Evolutionary conservation across 1,284 basidiomycete genomes (phyloP).

Genomic region (Moesziomyces sp.): DNA sequence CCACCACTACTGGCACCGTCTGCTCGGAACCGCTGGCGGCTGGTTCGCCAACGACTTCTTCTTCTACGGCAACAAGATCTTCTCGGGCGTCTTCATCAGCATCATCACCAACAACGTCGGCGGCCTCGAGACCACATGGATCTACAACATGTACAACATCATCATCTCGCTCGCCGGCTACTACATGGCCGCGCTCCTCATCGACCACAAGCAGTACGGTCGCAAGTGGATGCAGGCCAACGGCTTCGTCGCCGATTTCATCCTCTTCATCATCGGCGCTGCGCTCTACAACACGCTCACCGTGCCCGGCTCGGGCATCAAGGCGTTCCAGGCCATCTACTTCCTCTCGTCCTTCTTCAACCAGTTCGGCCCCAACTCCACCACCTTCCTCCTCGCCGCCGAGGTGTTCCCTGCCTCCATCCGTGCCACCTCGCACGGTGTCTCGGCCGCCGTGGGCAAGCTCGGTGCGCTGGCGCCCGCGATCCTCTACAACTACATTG

Average conservation of each 20-base stretch:
- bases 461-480: slow-evolving; percentile 68
- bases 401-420: slow-evolving; percentile 68
- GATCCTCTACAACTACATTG: slow-evolving; percentile 69
- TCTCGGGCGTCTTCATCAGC: slow-evolving; percentile 63
- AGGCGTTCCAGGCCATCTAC: slow-evolving; percentile 71
- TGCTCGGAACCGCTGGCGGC: slow-evolving; percentile 70
- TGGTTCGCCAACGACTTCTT: slow-evolving; percentile 73
- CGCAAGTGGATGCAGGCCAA: slow-evolving; percentile 71
- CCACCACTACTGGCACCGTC: slow-evolving; percentile 71
- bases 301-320: slow-evolving; percentile 62
- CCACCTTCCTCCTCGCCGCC: slow-evolving; percentile 68
- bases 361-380: slow-evolving; percentile 72
- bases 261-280: slow-evolving; percentile 70
- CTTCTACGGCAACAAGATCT: slow-evolving; percentile 70
- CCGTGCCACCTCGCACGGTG: slow-evolving; percentile 68
- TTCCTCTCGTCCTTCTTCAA: slow-evolving; percentile 72
- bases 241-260: slow-evolving; percentile 71
- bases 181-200: slow-evolving; percentile 72
- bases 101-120: slow-evolving; percentile 69
- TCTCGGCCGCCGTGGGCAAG: slow-evolving; percentile 68
- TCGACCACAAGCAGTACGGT: slow-evolving; percentile 72
- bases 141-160: slow-evolving; percentile 71
- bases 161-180: slow-evolving; percentile 71
- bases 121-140: slow-evolving; percentile 70
- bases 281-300: slow-evolving; percentile 68